These are phyloP conservation scores for Tanacetum coccineum DNA, from an alignment of 129 eudicot species.

Conservation along the genomic window DNA sequence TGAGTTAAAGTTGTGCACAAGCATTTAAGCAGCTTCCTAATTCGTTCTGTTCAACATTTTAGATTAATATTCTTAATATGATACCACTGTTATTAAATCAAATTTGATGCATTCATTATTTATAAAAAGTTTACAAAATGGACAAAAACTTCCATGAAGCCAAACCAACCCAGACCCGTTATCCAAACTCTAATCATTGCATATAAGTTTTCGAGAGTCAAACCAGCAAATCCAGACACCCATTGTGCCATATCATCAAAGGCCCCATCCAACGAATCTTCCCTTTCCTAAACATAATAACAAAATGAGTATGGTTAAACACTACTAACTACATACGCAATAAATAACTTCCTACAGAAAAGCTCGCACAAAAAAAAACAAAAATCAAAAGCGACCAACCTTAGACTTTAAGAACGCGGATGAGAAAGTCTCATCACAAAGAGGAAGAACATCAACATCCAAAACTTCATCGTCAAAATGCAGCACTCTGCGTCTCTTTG, in stretches of 20 bases:
- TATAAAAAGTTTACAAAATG: too few relatives aligned
- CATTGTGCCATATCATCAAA: constrained; percentile 71
- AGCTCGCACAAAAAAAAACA: too few relatives aligned
- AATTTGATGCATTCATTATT: too few relatives aligned
- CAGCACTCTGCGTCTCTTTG: constrained; percentile 79
- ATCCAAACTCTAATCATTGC: not conserved
- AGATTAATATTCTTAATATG: too few relatives aligned
- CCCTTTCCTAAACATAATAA: constrained; percentile 51
- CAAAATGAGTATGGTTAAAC: not conserved
- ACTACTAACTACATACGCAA: not conserved
- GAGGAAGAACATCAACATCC: constrained; percentile 39
- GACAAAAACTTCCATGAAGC: too few relatives aligned
- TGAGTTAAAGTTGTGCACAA: too few relatives aligned
- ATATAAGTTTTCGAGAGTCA: constrained; percentile 11
- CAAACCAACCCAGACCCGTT: too few relatives aligned
- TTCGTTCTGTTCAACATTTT: too few relatives aligned
- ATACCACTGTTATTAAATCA: too few relatives aligned
- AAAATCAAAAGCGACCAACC: constrained; percentile 33
- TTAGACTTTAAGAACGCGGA: constrained; percentile 56
- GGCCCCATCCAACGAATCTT: constrained; percentile 55
- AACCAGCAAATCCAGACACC: constrained; percentile 86
- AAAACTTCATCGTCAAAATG: constrained; percentile 63
- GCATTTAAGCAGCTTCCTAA: too few relatives aligned
- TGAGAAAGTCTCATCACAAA: constrained; percentile 51
- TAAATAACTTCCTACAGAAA: not conserved